Percentiles rank a stretch among this genome's conserved stretches.
phyloP scores from a whole-genome alignment of 2,329 filamentous ascomycete species.

The Aurifilum marmelostoma region DNA sequence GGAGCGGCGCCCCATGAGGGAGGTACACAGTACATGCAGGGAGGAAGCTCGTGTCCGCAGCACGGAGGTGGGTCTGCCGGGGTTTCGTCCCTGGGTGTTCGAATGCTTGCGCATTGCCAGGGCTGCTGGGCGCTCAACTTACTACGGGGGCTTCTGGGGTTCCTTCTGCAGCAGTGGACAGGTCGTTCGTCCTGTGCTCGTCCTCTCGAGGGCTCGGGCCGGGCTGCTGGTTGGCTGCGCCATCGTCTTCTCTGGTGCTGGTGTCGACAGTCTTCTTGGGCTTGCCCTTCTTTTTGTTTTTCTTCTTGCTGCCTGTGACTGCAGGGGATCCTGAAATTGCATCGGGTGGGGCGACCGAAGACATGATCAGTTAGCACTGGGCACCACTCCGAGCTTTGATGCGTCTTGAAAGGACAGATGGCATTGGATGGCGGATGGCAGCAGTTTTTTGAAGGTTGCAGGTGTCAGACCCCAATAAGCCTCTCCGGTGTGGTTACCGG shows the following conservation, averaged over 20 bases:
- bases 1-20: conserved; percentile 10
- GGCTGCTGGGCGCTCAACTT: conserved; percentile 5
- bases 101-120: neutral
- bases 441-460: conserved; percentile 6
- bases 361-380: conserved; percentile 30
- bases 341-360: conserved; percentile 30
- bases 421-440: conserved; percentile 23
- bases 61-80: conserved; percentile 26
- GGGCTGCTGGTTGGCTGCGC: conserved; percentile 6
- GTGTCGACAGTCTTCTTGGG: conserved; percentile 22
- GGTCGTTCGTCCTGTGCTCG: conserved; percentile 21
- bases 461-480: neutral
- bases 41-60: conserved; percentile 27
- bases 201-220: conserved; percentile 24
- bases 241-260: conserved; percentile 20
- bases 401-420: conserved; percentile 25
- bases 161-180: conserved; percentile 22
- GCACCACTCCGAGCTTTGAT: conserved; percentile 13
- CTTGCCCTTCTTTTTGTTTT: conserved; percentile 28
- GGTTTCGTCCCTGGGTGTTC: conserved; percentile 16
- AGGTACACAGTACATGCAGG: conserved; percentile 24
- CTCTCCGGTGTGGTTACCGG: conserved; percentile 15
- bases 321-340: conserved; percentile 20
- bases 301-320: conserved; percentile 28
- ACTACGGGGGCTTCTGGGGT: conserved; percentile 28